Percentiles rank a stretch among this genome's conserved stretches.
Conservation (phyloP, 305 asterid species). For the Fraxinus velutina region DNA sequence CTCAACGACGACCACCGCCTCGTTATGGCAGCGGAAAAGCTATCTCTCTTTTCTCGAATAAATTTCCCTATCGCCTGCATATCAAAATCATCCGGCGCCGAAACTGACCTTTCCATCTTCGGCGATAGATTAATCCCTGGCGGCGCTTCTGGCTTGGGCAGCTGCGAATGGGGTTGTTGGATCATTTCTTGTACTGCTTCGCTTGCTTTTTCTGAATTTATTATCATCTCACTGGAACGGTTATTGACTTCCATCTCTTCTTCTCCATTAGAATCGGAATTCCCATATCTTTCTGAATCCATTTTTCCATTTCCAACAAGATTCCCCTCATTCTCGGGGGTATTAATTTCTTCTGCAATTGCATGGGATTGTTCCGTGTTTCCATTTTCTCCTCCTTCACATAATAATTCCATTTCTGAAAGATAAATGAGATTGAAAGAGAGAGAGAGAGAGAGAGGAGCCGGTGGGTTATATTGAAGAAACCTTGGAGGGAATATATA, state of each 20-base stretch:
- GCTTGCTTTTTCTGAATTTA: background rate
- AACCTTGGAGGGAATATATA: constrained; percentile 16
- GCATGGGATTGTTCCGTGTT: background rate
- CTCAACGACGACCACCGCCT: constrained; percentile 58
- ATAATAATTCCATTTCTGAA: constrained; percentile 7
- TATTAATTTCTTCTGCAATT: background rate
- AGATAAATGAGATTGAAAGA: constrained; percentile 15
- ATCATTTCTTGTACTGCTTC: constrained; percentile 22
- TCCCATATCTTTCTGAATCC: background rate
- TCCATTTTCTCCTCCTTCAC: constrained; percentile 10
- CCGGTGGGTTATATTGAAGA: constrained; percentile 18
- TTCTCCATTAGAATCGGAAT: background rate
- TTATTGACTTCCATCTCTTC: background rate
- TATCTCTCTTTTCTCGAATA: constrained; percentile 63
- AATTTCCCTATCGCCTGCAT: constrained; percentile 71
- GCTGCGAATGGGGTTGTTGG: constrained; percentile 47
- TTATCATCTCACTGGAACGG: background rate
- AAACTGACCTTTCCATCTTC: constrained; percentile 37
- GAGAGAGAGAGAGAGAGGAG: constrained; percentile 17
- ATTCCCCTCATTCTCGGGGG: background rate
- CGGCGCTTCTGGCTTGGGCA: constrained; percentile 80
- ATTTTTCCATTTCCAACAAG: background rate
- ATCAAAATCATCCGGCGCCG: constrained; percentile 52
- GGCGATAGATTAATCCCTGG: constrained; percentile 33
- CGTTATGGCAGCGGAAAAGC: constrained; percentile 68